phyloP scores from a whole-genome alignment of 495 filamentous ascomycete species.

The Hypoxylon perforatum region DNA sequence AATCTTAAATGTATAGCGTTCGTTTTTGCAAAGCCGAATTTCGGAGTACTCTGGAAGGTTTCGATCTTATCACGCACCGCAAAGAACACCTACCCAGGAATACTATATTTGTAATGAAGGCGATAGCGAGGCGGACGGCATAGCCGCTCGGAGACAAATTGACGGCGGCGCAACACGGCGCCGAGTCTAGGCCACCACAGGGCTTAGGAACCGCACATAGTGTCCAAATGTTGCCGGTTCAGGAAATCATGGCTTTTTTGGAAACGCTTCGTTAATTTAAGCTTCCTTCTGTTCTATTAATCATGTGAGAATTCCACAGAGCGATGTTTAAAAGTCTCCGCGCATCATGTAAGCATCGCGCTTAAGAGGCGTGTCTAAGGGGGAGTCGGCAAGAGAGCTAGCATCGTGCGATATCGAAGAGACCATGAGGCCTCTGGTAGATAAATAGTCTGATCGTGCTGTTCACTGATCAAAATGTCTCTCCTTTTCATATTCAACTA shows the following conservation, averaged over 20 bases:
- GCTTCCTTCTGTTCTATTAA: neutral
- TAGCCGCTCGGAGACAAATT: conserved; percentile 23
- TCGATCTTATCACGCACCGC: neutral
- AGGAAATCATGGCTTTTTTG: neutral
- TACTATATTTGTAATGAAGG: conserved; percentile 3
- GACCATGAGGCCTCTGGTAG: neutral
- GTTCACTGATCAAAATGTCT: neutral
- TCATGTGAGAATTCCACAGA: neutral
- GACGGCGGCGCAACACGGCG: conserved; percentile 15
- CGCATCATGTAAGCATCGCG: neutral
- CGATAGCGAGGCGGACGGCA: neutral
- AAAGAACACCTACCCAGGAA: neutral
- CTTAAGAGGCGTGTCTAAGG: neutral
- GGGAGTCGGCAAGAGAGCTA: neutral
- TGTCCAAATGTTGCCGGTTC: conserved; percentile 7
- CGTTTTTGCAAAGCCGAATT: no score
- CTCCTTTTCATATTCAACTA: neutral
- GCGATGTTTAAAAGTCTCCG: neutral
- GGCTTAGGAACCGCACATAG: neutral
- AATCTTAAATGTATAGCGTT: no score
- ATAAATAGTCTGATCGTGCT: neutral
- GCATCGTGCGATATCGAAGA: neutral
- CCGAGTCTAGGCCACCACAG: conserved; percentile 14
- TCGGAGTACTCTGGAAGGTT: no score
- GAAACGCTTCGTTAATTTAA: neutral